Evolutionary conservation across 2,329 filamentous ascomycete genomes (phyloP).

Genomic region (Zymoseptoria pseudotritici): DNA sequence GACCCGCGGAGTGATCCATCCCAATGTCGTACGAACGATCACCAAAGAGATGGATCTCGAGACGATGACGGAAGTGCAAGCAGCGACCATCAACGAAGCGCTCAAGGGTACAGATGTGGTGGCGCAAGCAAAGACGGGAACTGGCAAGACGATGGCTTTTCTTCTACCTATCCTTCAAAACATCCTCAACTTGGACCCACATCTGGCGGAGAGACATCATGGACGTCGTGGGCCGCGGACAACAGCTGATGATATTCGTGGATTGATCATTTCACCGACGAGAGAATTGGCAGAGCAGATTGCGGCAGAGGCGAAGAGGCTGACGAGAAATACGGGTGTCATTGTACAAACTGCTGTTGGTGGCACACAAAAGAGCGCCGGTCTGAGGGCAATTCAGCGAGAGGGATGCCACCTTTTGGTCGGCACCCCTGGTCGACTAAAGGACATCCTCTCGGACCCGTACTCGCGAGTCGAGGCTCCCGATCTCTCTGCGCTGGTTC

Average conservation of each 20-base stretch:
- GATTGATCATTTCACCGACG: conserved; percentile 55
- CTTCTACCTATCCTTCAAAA: conserved; percentile 77
- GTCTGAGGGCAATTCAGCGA: conserved; percentile 60
- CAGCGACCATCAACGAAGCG: conserved; percentile 71
- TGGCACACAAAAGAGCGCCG: conserved; percentile 68
- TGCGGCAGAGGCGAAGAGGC: conserved; percentile 62
- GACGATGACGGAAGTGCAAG: conserved; percentile 88
- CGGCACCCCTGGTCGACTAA: conserved; percentile 79
- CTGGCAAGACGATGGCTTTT: conserved; percentile 93
- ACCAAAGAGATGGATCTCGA: conserved; percentile 66
- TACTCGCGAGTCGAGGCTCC: conserved; percentile 56
- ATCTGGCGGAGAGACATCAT: conserved; percentile 44
- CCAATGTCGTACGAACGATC: conserved; percentile 60
- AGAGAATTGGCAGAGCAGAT: conserved; percentile 59
- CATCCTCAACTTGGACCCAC: conserved; percentile 58
- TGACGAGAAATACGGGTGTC: conserved; percentile 59
- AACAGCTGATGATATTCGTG: conserved; percentile 48
- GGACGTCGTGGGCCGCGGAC: conserved; percentile 45
- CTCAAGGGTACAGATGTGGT: conserved; percentile 74
- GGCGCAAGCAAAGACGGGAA: conserved; percentile 93
- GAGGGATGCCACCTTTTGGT: conserved; percentile 84
- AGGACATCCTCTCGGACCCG: conserved; percentile 68
- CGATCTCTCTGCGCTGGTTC: conserved; percentile 51
- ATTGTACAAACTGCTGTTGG: conserved; percentile 76
- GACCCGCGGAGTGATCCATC: conserved; percentile 49